Conservation (phyloP, 2,329 filamentous ascomycete species). For the Epichloe sp. region DNA sequence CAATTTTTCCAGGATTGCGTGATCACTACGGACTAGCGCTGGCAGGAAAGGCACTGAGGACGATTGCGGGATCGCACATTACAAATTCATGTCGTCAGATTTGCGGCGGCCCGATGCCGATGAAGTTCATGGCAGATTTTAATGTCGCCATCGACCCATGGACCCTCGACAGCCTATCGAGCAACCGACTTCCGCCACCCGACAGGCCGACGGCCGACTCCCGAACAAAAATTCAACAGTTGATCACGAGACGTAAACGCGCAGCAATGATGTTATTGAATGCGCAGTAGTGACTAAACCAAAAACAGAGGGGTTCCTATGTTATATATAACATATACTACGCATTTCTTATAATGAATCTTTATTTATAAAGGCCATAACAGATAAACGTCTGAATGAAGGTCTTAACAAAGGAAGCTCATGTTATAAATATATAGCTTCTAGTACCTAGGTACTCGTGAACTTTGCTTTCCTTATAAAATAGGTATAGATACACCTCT, state of each 20-base stretch:
- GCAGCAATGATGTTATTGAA: too few species aligned
- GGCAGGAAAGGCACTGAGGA: neutral
- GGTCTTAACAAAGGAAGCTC: too few species aligned
- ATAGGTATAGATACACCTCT: too few species aligned
- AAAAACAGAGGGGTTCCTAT: too few species aligned
- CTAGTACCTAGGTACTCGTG: too few species aligned
- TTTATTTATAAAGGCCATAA: too few species aligned
- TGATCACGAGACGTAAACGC: neutral
- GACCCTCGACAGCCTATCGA: neutral
- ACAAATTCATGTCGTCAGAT: constrained; percentile 12
- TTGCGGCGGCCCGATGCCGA: constrained; percentile 4
- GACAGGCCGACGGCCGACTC: constrained; percentile 6
- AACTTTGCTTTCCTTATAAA: too few species aligned
- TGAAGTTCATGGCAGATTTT: neutral
- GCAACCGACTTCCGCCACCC: constrained; percentile 7
- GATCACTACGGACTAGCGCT: constrained; percentile 17
- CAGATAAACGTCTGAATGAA: too few species aligned
- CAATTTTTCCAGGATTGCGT: constrained; percentile 20
- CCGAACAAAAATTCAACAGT: neutral
- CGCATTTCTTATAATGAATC: too few species aligned
- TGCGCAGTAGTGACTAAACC: too few species aligned
- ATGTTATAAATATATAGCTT: too few species aligned
- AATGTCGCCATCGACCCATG: constrained; percentile 7
- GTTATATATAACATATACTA: too few species aligned
- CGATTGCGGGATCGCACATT: constrained; percentile 14